Evolutionary conservation across 2,329 filamentous ascomycete species (phyloP).

Genomic region (Claviceps pazoutovae): DNA sequence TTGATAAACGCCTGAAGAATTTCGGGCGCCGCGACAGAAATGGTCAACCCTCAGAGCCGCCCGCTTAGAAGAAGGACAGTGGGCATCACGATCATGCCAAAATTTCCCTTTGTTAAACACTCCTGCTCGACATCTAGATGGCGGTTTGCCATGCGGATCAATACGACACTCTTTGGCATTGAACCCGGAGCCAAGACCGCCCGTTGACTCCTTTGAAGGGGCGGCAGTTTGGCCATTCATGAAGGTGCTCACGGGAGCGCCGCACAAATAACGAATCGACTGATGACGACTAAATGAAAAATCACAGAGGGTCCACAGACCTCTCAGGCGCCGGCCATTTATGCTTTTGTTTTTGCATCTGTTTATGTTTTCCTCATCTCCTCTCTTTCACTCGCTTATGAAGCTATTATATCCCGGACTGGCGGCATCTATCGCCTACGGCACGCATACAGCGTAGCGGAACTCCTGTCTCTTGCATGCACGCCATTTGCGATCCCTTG

Average conservation of each 20-base stretch:
- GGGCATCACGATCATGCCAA: background rate
- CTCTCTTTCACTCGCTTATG: background rate
- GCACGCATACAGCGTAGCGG: background rate
- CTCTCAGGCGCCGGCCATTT: constrained; percentile 1
- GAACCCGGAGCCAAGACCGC: background rate
- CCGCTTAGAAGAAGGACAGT: constrained; percentile 18
- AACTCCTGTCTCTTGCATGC: background rate
- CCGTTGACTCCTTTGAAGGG: too few relatives aligned
- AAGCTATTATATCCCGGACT: background rate
- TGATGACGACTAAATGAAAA: constrained; percentile 4
- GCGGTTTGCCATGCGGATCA: constrained; percentile 2
- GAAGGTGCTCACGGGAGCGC: background rate
- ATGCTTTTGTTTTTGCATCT: constrained; percentile 4
- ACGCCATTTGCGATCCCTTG: background rate
- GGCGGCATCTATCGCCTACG: background rate
- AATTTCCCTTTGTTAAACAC: background rate
- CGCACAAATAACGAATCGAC: constrained; percentile 3
- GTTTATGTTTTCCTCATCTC: background rate
- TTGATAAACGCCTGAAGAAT: constrained; percentile 43
- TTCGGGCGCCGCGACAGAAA: constrained; percentile 31
- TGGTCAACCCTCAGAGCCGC: constrained; percentile 34
- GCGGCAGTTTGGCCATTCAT: background rate
- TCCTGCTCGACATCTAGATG: background rate
- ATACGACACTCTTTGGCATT: background rate
- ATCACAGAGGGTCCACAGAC: constrained; percentile 1